A percentile compares a stretch with the other conserved stretches of the same genome.
These are phyloP conservation scores for Colletotrichum truncatum DNA, from an alignment of 2,329 filamentous ascomycete species.

Conservation along the genomic window DNA sequence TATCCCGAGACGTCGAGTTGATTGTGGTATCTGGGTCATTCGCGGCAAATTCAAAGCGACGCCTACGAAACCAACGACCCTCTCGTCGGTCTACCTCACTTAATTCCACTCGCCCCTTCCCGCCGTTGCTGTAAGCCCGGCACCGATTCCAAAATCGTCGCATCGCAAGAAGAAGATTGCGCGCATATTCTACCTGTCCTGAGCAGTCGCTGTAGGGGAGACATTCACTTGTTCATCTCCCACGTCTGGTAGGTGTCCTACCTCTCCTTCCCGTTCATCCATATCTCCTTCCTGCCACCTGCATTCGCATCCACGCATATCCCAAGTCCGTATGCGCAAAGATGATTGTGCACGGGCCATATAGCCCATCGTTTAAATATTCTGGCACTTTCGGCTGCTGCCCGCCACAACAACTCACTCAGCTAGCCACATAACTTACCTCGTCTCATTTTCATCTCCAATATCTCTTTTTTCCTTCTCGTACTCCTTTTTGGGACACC, in stretches of 20 bases:
- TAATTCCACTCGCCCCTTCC: conserved; percentile 2
- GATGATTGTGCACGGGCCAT: too few species aligned
- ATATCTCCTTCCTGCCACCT: background rate
- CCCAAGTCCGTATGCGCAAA: too few species aligned
- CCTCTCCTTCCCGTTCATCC: conserved; percentile 23
- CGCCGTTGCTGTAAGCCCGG: background rate
- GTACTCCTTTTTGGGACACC: background rate
- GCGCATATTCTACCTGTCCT: conserved; percentile 26
- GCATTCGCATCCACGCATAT: background rate
- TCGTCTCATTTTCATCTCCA: background rate
- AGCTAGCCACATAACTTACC: too few species aligned
- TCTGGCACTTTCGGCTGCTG: too few species aligned
- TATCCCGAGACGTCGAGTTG: conserved; percentile 29
- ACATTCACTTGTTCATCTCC: conserved; percentile 99
- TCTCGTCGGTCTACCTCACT: conserved; percentile 25
- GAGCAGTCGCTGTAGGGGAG: conserved; percentile 73
- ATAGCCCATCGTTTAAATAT: too few species aligned
- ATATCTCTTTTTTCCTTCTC: background rate
- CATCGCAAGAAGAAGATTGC: conserved; percentile 1
- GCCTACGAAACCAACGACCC: conserved; percentile 22
- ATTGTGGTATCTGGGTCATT: conserved; percentile 29
- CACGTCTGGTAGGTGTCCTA: conserved; percentile 66
- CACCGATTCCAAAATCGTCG: background rate
- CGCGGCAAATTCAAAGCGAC: conserved; percentile 22
- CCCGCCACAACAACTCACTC: background rate